These are phyloP conservation scores for Diversispora epigaea DNA, from an alignment of 192 early-diverging fungal species.

Conservation along the genomic window DNA sequence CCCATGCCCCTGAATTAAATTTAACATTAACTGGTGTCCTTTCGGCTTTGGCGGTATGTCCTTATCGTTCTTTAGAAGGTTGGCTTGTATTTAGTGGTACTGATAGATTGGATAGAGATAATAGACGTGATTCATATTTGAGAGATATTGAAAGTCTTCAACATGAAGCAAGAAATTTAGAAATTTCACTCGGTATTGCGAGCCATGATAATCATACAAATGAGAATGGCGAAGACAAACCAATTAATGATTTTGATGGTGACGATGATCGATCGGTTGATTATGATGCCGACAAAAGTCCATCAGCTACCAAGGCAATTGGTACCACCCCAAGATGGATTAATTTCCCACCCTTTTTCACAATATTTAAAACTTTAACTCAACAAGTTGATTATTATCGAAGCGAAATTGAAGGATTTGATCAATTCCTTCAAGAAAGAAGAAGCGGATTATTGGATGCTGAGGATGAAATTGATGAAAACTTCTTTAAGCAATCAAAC, in stretches of 20 bases:
- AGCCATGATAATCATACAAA: slow-evolving; percentile 44
- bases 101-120: slow-evolving; percentile 43
- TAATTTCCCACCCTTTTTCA: slow-evolving; percentile 64
- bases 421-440: slow-evolving; percentile 53
- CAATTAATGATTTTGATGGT: slow-evolving; percentile 44
- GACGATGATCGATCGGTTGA: slow-evolving; percentile 47
- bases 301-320: slow-evolving; percentile 30
- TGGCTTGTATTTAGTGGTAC: slow-evolving; percentile 58
- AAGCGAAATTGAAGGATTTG: slow-evolving; percentile 58
- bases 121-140: slow-evolving; percentile 31
- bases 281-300: slow-evolving; percentile 37
- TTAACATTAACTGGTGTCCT: slow-evolving; percentile 89
- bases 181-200: slow-evolving; percentile 35
- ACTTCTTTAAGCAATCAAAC: slow-evolving; percentile 21
- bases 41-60: slow-evolving; percentile 77
- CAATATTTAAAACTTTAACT: slow-evolving; percentile 60
- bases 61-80: slow-evolving; percentile 71
- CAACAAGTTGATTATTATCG: slow-evolving; percentile 68
- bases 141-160: background rate
- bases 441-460: slow-evolving; percentile 57
- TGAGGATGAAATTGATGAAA: slow-evolving; percentile 41
- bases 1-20: slow-evolving; percentile 85
- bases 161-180: slow-evolving; percentile 19
- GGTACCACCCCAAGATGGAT: slow-evolving; percentile 43
- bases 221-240: slow-evolving; percentile 27